phyloP scores from a whole-genome alignment of 78 protist genomes.

The Speleostelium caveatum region DNA sequence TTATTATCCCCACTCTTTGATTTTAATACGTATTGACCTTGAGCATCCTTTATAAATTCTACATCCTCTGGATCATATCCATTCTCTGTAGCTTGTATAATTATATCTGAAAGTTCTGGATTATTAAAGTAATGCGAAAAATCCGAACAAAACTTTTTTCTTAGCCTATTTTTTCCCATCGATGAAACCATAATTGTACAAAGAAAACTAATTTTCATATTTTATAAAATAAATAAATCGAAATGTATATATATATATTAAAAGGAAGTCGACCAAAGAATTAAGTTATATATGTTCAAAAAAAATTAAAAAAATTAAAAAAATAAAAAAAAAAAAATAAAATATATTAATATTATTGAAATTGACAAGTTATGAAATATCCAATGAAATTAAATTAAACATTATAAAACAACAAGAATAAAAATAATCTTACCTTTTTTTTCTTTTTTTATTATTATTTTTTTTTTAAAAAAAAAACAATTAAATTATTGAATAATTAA shows the following conservation, averaged over 20 bases:
- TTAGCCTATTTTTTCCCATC: slow-evolving; percentile 50
- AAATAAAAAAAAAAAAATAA: too few species aligned
- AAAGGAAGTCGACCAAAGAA: not conserved
- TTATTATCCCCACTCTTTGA: not conserved
- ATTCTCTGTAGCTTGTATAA: slow-evolving; percentile 34
- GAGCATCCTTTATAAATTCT: not conserved
- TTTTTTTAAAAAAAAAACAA: too few species aligned
- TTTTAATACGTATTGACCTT: not conserved
- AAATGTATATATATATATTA: not conserved
- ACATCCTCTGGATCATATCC: slow-evolving; percentile 10
- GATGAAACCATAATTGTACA: slow-evolving; percentile 33
- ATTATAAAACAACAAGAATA: too few species aligned
- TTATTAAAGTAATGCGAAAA: slow-evolving; percentile 75
- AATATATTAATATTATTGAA: too few species aligned
- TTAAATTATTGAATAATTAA: too few species aligned
- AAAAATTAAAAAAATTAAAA: slow-evolving; percentile 4
- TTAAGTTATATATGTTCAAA: not conserved
- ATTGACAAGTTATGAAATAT: too few species aligned
- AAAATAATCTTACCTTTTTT: too few species aligned
- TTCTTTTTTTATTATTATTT: too few species aligned
- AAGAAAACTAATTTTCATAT: not conserved
- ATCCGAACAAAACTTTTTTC: slow-evolving; percentile 48
- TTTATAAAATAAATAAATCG: too few species aligned
- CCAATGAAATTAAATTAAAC: too few species aligned
- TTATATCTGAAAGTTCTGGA: slow-evolving; percentile 69